A percentile compares a stretch with the other conserved stretches of the same genome.
Evolutionary conservation across 2,329 filamentous ascomycete genomes (phyloP).

Genomic region (Alternaria brassicae): DNA sequence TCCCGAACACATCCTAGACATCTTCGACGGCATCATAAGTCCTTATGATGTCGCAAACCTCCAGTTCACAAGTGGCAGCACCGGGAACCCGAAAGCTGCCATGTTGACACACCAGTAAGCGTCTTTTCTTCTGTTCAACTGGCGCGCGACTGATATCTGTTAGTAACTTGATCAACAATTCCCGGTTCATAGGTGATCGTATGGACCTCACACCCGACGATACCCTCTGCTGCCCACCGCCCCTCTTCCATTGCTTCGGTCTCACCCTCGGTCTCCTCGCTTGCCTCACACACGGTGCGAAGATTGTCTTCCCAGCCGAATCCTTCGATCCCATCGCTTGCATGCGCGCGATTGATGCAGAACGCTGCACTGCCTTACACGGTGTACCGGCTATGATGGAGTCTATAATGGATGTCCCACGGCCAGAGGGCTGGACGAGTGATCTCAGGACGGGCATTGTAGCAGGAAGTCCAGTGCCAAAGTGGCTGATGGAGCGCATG

Average conservation of each 20-base stretch:
- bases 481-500: conserved; percentile 75
- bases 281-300: conserved; percentile 74
- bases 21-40: conserved; percentile 46
- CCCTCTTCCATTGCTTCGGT: conserved; percentile 86
- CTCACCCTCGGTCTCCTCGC: conserved; percentile 78
- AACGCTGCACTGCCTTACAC: conserved; percentile 71
- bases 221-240: conserved; percentile 79
- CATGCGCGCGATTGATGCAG: conserved; percentile 65
- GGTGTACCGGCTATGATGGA: conserved; percentile 89
- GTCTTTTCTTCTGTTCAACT: neutral
- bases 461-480: conserved; percentile 77
- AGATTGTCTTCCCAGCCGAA: conserved; percentile 76
- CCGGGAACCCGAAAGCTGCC: conserved; percentile 49
- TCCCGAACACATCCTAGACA: conserved; percentile 44
- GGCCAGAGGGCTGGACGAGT: conserved; percentile 54
- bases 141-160: neutral
- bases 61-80: conserved; percentile 51
- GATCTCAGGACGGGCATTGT: conserved; percentile 76
- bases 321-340: conserved; percentile 74
- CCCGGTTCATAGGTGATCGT: conserved; percentile 65
- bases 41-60: conserved; percentile 47
- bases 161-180: conserved; percentile 52
- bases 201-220: conserved; percentile 72
- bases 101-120: conserved; percentile 50
- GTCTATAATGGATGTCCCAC: conserved; percentile 61